Evolutionary conservation across 2,329 filamentous ascomycete species (phyloP).

Genomic region (Aspergillus sp.): DNA sequence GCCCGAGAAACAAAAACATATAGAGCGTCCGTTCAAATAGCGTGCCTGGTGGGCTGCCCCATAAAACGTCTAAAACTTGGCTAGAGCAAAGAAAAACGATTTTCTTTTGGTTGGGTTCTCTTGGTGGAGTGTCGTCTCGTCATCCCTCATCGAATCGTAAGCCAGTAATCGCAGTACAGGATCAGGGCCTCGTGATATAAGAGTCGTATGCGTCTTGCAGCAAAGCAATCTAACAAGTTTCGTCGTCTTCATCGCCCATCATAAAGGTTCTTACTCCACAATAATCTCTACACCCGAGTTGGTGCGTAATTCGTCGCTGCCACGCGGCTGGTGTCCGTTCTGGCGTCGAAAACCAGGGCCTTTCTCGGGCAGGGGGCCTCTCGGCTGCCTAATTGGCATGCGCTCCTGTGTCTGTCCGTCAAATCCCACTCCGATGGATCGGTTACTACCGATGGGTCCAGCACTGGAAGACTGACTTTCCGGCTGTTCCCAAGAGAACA

Average conservation of each 20-base stretch:
- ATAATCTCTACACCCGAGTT: conserved; percentile 62
- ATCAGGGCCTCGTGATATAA: conserved; percentile 39
- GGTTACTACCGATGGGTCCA: conserved; percentile 63
- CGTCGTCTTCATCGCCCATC: conserved; percentile 32
- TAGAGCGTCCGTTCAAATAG: conserved; percentile 28
- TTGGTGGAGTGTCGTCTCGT: conserved; percentile 43
- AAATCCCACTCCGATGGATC: conserved; percentile 58
- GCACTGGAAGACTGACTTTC: conserved; percentile 47
- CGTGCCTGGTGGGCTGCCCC: conserved; percentile 38
- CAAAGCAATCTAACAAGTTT: conserved; percentile 38
- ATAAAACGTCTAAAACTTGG: conserved; percentile 41
- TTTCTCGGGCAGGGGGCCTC: conserved; percentile 60
- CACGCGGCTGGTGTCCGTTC: conserved; percentile 61
- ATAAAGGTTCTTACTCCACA: conserved; percentile 52
- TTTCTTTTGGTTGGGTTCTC: conserved; percentile 36
- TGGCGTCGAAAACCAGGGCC: conserved; percentile 58
- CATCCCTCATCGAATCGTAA: conserved; percentile 50
- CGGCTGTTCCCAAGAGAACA: conserved; percentile 60
- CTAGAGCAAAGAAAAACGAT: conserved; percentile 36
- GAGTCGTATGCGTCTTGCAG: conserved; percentile 41
- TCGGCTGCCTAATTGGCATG: conserved; percentile 59
- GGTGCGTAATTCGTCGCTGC: conserved; percentile 62
- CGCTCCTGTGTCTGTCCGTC: conserved; percentile 55
- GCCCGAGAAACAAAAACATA: conserved; percentile 24
- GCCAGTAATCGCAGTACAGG: conserved; percentile 38